phyloP scores from a whole-genome alignment of 306 rosid species.

The Malus orientalis region DNA sequence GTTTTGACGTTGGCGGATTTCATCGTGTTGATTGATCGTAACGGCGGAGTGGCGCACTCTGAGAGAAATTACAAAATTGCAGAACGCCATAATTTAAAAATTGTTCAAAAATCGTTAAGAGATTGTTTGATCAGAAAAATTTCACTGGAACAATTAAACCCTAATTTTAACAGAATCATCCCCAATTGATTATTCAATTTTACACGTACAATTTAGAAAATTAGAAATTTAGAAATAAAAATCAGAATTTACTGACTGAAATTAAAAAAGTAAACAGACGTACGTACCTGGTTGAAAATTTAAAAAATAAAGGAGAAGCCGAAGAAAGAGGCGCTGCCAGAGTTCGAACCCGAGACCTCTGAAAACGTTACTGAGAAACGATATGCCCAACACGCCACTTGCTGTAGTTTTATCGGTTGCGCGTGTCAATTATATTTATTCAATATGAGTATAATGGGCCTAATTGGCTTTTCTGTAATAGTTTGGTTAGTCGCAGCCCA shows the following conservation, averaged over 20 bases:
- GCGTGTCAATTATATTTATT: too few relatives aligned
- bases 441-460: too few relatives aligned
- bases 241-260: not conserved
- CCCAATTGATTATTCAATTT: not conserved
- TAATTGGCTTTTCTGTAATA: too few relatives aligned
- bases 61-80: not conserved
- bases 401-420: too few relatives aligned
- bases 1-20: constrained; percentile 11
- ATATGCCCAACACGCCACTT: too few relatives aligned
- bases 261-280: not conserved
- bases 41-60: not conserved
- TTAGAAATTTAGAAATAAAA: not conserved
- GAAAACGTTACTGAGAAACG: too few relatives aligned
- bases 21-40: not conserved
- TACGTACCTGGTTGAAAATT: not conserved
- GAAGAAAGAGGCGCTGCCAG: not conserved
- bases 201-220: not conserved
- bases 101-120: not conserved
- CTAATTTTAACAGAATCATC: not conserved
- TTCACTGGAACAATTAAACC: not conserved
- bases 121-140: not conserved
- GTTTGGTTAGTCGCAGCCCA: too few relatives aligned
- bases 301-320: not conserved
- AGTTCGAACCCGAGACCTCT: not conserved
- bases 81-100: not conserved